Conservation (phyloP, 75 land plant genomes). For the Pinus albicaulis region DNA sequence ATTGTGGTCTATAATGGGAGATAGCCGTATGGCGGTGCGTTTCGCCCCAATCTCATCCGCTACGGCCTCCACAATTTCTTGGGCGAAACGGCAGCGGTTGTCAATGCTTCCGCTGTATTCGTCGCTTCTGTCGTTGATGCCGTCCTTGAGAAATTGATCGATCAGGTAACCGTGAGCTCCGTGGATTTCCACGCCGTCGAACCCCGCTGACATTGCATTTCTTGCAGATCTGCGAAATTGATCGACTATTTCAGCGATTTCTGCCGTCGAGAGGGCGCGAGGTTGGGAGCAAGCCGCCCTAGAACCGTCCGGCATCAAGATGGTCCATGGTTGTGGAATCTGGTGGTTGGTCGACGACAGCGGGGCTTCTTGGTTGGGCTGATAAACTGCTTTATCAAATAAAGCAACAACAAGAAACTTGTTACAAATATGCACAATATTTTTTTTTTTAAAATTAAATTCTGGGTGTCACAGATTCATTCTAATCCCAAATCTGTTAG, state of each 20-base stretch:
- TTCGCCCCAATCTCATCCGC: slow-evolving; percentile 45
- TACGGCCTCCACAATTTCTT: slow-evolving; percentile 34
- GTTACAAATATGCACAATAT: no score
- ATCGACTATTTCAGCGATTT: slow-evolving; percentile 18
- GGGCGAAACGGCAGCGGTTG: slow-evolving; percentile 63
- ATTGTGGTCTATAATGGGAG: slow-evolving; percentile 77
- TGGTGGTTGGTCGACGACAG: slow-evolving; percentile 1
- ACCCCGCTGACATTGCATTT: slow-evolving; percentile 26
- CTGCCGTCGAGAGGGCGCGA: slow-evolving; percentile 15
- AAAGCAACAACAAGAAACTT: neutral
- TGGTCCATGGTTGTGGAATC: neutral
- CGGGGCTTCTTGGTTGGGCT: slow-evolving; percentile 17
- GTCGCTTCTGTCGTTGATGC: slow-evolving; percentile 79
- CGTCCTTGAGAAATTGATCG: slow-evolving; percentile 90
- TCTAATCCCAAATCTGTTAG: no score
- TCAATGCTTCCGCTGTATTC: slow-evolving; percentile 62
- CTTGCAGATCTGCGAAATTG: slow-evolving; percentile 22
- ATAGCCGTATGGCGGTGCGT: slow-evolving; percentile 57
- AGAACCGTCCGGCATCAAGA: slow-evolving; percentile 12
- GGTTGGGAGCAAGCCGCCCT: slow-evolving; percentile 14
- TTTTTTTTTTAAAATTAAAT: no score
- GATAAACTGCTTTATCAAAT: slow-evolving; percentile 11
- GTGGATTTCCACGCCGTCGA: slow-evolving; percentile 87
- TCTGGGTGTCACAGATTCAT: no score
- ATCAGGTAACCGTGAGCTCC: slow-evolving; percentile 91